Base-by-base conservation (phyloP, 2,329 filamentous ascomycete species). In the Neofusicoccum sp. region DNA sequence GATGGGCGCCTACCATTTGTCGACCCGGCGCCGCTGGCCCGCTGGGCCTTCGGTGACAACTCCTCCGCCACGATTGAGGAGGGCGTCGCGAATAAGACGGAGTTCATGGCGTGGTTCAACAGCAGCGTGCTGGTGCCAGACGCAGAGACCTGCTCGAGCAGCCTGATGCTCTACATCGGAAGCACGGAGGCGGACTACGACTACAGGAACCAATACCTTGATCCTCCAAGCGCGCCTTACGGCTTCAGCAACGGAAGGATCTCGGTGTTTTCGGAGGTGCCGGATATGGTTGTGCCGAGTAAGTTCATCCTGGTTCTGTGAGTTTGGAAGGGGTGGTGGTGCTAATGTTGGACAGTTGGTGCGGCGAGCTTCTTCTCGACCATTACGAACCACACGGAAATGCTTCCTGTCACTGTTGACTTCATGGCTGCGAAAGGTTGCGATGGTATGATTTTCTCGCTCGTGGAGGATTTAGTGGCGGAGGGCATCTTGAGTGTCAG, bases 361-460 rank as follows among this genome's bases (percentile, higher is more conserved):
- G 75, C 75, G 14, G 65, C 73, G 8, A 58, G 54, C 28, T 82
- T 81, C 58, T 73, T 75, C 48, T 79, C 76, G 6, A 79, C 74
- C 3, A 75, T 83, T n/a, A 83, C 81, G 0, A 63, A 73, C 0
- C 76, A 81, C 60, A 73, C 73, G 0, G 82, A 84, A 68, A 76
- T 77, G 47, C 68, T 87, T 34, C 86, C 85, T 0, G 84, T 88
- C 0, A 80, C 82, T 0, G 79, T 86, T 0, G 78, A 84, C 63
- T 73, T 87, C 20, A 73, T 87, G 71, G 84, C 79, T 0, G 81
- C 83, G 0, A 82, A 80, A 64, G 84, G 85, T 0, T 88, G 86
- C 63, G 86, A 88, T 70, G 82, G 82, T 0, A 76, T 87, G 74
- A 66, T 87, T 28, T 82, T 82, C 43, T 78, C 76, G 44, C 69